These are phyloP conservation scores for Akanthomyces uredinophilus DNA, from an alignment of 2,329 filamentous ascomycete genomes.

Conservation along the genomic window DNA sequence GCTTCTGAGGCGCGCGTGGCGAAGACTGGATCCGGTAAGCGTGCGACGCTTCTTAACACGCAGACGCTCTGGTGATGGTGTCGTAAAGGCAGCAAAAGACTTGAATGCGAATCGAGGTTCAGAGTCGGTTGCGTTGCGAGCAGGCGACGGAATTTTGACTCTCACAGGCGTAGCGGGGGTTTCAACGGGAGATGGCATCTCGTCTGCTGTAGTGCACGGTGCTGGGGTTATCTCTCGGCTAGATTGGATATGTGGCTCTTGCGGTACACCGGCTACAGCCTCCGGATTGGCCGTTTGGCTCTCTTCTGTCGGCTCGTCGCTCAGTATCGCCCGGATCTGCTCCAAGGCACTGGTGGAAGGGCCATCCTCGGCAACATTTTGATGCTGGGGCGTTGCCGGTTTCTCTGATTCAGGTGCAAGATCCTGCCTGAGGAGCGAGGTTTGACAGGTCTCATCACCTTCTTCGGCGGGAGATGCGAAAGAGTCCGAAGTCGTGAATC, in stretches of 20 bases:
- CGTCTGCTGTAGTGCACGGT: not conserved
- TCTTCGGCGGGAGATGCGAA: not conserved
- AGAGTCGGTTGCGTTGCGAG: constrained; percentile 32
- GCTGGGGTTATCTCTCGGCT: not conserved
- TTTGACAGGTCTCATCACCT: not conserved
- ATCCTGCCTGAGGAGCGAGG: not conserved
- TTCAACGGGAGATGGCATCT: not conserved
- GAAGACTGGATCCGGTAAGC: constrained; percentile 21
- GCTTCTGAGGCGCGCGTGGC: constrained; percentile 29
- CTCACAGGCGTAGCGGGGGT: not conserved
- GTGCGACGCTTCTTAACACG: constrained; percentile 16
- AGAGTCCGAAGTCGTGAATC: too few species aligned
- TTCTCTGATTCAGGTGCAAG: not conserved
- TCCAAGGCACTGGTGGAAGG: not conserved
- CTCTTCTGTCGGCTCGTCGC: too few species aligned
- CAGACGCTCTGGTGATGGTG: constrained; percentile 40
- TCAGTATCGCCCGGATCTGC: not conserved
- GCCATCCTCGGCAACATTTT: not conserved
- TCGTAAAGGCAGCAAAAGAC: constrained; percentile 49
- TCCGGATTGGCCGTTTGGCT: not conserved
- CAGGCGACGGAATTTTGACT: not conserved
- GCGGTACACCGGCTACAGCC: not conserved
- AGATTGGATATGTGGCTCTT: not conserved
- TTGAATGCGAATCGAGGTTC: constrained; percentile 46
- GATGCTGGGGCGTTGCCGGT: not conserved